Percentiles rank a stretch among this genome's conserved stretches.
These are phyloP conservation scores for Salvia rosmarinus DNA, from an alignment of 257 asterid genomes.

Conservation along the genomic window DNA sequence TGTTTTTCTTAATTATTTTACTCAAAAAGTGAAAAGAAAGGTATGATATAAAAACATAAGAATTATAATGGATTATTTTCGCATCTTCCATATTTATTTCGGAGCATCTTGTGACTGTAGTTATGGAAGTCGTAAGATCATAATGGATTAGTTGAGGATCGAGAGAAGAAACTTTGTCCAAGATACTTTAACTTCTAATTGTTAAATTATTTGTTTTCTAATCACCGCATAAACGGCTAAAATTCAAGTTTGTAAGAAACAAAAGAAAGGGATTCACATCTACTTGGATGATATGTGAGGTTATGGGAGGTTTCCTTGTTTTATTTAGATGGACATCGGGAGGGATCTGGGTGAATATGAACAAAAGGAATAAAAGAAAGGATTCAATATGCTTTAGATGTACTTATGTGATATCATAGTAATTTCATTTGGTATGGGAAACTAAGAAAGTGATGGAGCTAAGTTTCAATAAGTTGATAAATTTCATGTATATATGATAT, in stretches of 20 bases:
- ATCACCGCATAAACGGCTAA: neutral
- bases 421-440: conserved; percentile 8
- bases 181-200: neutral
- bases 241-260: neutral
- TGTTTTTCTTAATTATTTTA: neutral
- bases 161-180: neutral
- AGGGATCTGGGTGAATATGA: neutral
- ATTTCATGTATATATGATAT: conserved; percentile 9
- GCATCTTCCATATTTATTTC: conserved; percentile 7
- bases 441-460: conserved; percentile 20
- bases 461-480: too few relatives aligned
- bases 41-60: neutral
- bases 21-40: neutral
- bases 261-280: too few relatives aligned
- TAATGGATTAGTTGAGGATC: conserved; percentile 12
- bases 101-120: conserved; percentile 7
- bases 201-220: conserved; percentile 13
- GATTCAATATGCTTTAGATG: neutral
- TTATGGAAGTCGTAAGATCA: conserved; percentile 18
- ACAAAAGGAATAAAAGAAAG: neutral
- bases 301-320: neutral
- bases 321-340: neutral
- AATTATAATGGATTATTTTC: neutral
- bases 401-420: neutral
- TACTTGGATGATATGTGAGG: conserved; percentile 12